A percentile compares a stretch with the other conserved stretches of the same genome.
phyloP scores from a whole-genome alignment of 345 rosid species.

The Euphorbia tirucalli region DNA sequence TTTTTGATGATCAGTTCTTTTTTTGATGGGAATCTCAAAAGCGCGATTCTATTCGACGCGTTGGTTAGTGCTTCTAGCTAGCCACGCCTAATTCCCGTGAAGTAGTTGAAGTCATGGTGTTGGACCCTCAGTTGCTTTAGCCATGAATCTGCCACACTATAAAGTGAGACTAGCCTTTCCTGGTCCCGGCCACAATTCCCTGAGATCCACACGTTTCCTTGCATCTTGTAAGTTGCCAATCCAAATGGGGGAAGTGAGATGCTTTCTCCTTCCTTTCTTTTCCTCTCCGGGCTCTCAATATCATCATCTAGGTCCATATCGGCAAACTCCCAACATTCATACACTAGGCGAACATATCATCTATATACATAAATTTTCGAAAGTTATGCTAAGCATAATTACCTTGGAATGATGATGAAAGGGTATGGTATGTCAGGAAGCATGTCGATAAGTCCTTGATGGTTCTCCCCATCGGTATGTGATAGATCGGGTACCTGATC shows the following conservation, averaged over 20 bases:
- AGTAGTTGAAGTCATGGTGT: conserved; percentile 96
- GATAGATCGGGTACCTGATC: conserved; percentile 96
- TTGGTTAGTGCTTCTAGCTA: conserved; percentile 39
- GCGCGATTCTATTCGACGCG: background rate
- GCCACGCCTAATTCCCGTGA: conserved; percentile 68
- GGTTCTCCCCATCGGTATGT: conserved; percentile 98
- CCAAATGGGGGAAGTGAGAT: conserved; percentile 82
- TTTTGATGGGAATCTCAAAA: conserved; percentile 7
- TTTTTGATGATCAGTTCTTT: conserved; percentile 11
- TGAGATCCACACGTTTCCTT: conserved; percentile 86
- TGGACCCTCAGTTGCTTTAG: conserved; percentile 91
- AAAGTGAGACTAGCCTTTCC: conserved; percentile 69
- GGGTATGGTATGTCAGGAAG: conserved; percentile 95
- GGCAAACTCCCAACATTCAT: too few relatives aligned
- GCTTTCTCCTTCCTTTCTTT: conserved; percentile 64
- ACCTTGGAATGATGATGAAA: conserved; percentile 98
- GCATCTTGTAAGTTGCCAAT: conserved; percentile 97
- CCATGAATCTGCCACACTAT: conserved; percentile 98
- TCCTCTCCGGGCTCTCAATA: conserved; percentile 35
- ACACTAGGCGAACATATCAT: too few relatives aligned
- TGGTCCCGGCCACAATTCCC: conserved; percentile 78
- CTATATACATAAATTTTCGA: background rate
- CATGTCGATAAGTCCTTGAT: conserved; percentile 95
- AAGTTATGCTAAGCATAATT: background rate
- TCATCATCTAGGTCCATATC: conserved; percentile 75